Percentiles rank a stretch among this genome's conserved stretches.
Conservation (phyloP, 2,329 filamentous ascomycete genomes). For the Sporothrix protearum region DNA sequence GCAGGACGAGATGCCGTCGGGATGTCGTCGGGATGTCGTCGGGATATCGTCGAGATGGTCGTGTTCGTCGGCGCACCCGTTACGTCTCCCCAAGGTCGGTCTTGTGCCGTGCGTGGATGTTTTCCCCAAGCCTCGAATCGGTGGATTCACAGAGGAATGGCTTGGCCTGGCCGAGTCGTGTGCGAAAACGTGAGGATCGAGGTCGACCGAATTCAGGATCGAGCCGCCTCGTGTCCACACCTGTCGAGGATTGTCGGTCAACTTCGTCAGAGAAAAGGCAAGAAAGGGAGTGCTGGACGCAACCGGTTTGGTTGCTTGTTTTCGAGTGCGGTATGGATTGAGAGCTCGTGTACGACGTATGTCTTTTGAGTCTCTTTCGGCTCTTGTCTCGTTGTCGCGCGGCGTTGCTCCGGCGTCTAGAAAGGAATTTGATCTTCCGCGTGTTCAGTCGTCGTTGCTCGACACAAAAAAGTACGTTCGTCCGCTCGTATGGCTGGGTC, state of each 20-base stretch:
- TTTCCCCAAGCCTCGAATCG: neutral
- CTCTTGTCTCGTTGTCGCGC: neutral
- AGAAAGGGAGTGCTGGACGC: neutral
- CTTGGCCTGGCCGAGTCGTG: neutral
- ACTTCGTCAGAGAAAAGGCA: neutral
- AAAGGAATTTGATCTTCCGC: slow-evolving; percentile 6
- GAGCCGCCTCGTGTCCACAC: neutral
- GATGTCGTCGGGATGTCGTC: neutral
- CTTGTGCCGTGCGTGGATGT: neutral
- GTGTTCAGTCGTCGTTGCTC: neutral
- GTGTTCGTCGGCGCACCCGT: neutral
- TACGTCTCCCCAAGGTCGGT: neutral
- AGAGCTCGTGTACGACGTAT: neutral
- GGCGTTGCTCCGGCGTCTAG: neutral
- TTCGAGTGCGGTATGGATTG: neutral
- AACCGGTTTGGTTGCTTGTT: neutral
- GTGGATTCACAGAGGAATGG: too few relatives aligned
- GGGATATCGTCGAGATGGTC: neutral
- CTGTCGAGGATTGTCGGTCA: neutral
- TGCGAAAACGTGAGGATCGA: neutral
- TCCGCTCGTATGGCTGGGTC: neutral
- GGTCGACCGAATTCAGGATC: neutral
- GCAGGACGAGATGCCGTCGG: neutral
- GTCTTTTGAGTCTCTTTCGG: neutral
- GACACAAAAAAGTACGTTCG: neutral